These are phyloP conservation scores for Zalaria sp. DNA, from an alignment of 2,329 filamentous ascomycete genomes.

Conservation along the genomic window DNA sequence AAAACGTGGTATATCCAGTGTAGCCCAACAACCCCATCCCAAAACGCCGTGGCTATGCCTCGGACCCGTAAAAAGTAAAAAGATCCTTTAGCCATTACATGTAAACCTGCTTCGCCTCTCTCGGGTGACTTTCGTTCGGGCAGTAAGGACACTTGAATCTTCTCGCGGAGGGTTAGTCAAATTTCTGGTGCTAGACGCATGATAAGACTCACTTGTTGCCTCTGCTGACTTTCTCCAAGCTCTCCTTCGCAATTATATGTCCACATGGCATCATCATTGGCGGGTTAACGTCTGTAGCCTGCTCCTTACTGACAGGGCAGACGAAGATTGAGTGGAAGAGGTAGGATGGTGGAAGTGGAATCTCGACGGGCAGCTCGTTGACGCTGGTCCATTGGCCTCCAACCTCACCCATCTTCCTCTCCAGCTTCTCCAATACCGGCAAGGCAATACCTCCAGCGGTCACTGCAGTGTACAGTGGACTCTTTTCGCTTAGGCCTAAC, in stretches of 20 bases:
- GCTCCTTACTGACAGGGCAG: conserved; percentile 92
- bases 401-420: conserved; percentile 73
- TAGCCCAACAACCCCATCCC: too few relatives aligned
- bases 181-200: background rate
- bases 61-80: background rate
- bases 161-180: conserved; percentile 11
- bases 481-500: conserved; percentile 78
- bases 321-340: conserved; percentile 94
- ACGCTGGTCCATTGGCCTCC: conserved; percentile 90
- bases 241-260: conserved; percentile 82
- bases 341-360: conserved; percentile 48
- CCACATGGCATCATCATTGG: conserved; percentile 96
- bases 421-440: conserved; percentile 77
- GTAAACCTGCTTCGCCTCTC: conserved; percentile 58
- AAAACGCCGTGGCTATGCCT: too few relatives aligned
- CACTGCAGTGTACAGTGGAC: conserved; percentile 80
- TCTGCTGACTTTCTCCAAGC: conserved; percentile 65
- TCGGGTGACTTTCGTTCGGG: conserved; percentile 64
- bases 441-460: conserved; percentile 88
- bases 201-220: conserved; percentile 27
- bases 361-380: conserved; percentile 70
- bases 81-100: conserved; percentile 11
- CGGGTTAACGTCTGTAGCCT: conserved; percentile 83
- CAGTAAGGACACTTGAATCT: conserved; percentile 96
- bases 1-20: too few relatives aligned